Evolutionary conservation across 2,329 filamentous ascomycete genomes (phyloP), one percentile per base, ranked within the genome.

Genomic region (Fusarium sp.): DNA sequence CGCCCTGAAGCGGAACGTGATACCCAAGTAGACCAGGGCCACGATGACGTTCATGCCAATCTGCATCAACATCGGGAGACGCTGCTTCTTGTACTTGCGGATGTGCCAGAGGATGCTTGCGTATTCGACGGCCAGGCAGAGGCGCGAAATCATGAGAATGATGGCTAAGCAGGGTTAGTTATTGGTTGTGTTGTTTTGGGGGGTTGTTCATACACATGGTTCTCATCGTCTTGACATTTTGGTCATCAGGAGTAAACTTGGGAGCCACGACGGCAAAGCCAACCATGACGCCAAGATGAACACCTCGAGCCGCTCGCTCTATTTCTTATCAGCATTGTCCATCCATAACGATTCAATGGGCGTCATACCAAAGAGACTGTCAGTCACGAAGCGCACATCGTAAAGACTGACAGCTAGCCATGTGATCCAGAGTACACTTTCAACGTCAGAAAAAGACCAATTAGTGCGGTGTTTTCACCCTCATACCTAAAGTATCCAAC

Each of bases 331-430:
- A 65, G 34, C 2, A 24, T 18, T 9, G 3, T 5, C 3, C 20
- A 14, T 7, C 6, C 2, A 7, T 5, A 18, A 1, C 1, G 9
- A 4, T 0, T 7, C 4, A 2, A 14, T 8, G 7, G 5, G 5
- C 5, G 34, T 2, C 78, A 2, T 64, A 82, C 82, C 89, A 75
- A 92, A 91, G 37, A 93, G 84, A 42, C 88, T 90, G 79, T 93
- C 91, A 27, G 89, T 85, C 1, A 89, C 87, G 78, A 92, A 93
- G 1, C 91, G 89, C 38, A 93, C 88, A 79, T 93, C 91, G 79
- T 90, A 92, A 2, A 93, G 82, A 9, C 87, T 87, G 27, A 90
- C 88, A 68, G 91, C 85, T 38, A 92, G 86, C 91, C 91, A 93
- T n/a, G 89, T 92, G 67, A 91, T 88, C 91, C 91, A 93, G 7